Percentiles rank a stretch among this genome's conserved stretches.
These are phyloP conservation scores for Corchorus capsularis DNA, from an alignment of 345 rosid species.

Conservation along the genomic window DNA sequence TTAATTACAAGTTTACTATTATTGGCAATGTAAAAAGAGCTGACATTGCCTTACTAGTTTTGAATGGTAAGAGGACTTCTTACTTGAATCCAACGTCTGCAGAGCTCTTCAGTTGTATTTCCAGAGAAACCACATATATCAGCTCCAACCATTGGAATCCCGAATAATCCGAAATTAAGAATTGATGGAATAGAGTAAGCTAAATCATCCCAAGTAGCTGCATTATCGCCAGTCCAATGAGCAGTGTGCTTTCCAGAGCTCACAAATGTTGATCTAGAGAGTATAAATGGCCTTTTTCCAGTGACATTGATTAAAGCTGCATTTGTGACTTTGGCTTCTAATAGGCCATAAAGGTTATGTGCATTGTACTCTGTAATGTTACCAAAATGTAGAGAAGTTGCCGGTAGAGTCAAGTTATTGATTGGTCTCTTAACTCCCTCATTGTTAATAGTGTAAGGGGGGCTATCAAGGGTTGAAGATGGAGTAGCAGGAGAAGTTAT, in stretches of 20 bases:
- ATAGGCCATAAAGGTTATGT: slow-evolving; percentile 63
- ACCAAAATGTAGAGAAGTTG: slow-evolving; percentile 54
- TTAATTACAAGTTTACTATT: too few species aligned
- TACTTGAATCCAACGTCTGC: slow-evolving; percentile 77
- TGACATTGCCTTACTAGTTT: background rate
- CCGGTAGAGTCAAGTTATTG: slow-evolving; percentile 46
- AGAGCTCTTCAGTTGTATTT: slow-evolving; percentile 71
- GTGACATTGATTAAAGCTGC: slow-evolving; percentile 46
- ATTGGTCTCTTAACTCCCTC: slow-evolving; percentile 32
- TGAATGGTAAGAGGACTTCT: background rate
- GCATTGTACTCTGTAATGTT: slow-evolving; percentile 54
- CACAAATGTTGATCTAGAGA: slow-evolving; percentile 64
- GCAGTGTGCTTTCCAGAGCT: slow-evolving; percentile 76
- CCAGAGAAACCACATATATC: slow-evolving; percentile 66
- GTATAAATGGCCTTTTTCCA: slow-evolving; percentile 65
- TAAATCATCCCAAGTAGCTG: slow-evolving; percentile 66
- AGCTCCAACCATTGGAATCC: slow-evolving; percentile 81
- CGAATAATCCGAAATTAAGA: slow-evolving; percentile 62
- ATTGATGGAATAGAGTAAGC: slow-evolving; percentile 59
- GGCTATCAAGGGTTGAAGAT: slow-evolving; percentile 41
- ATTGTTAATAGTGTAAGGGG: slow-evolving; percentile 56
- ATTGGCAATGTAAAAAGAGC: background rate
- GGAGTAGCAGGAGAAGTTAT: slow-evolving; percentile 31
- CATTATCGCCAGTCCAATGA: slow-evolving; percentile 77
- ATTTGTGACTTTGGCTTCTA: slow-evolving; percentile 62